Conservation (phyloP, 208 protist genomes). For the Acanthamoeba lugdunensis region DNA sequence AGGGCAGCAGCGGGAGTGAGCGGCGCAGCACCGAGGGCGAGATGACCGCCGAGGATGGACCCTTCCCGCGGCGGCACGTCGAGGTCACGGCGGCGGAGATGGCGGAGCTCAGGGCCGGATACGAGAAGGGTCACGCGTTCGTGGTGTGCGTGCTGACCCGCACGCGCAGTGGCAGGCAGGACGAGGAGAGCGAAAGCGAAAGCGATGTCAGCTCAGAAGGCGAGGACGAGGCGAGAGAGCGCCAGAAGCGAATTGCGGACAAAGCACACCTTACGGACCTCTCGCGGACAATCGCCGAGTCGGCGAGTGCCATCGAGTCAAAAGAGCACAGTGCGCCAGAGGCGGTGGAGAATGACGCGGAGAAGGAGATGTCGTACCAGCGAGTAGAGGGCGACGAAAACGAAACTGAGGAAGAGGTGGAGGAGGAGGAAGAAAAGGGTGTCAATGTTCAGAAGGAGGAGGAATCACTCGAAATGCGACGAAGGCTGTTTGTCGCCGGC, state of each 20-base stretch:
- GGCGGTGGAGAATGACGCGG: background rate
- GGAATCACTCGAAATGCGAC: background rate
- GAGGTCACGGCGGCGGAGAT: slow-evolving; percentile 17
- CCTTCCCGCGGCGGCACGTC: slow-evolving; percentile 1
- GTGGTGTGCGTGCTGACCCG: slow-evolving; percentile 21
- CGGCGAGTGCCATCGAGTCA: background rate
- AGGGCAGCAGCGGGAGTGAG: background rate
- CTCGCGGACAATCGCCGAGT: background rate
- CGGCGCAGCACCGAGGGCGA: slow-evolving; percentile 9
- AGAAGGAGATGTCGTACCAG: background rate
- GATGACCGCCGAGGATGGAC: slow-evolving; percentile 26
- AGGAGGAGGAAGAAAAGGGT: background rate
- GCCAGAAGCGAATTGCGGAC: background rate
- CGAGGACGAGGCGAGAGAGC: slow-evolving; percentile 5
- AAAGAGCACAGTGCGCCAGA: background rate
- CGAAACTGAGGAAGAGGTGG: background rate
- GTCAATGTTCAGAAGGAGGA: background rate
- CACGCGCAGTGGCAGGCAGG: background rate
- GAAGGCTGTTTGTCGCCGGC: background rate
- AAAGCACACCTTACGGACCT: background rate
- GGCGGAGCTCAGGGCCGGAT: background rate
- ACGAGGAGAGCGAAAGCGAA: slow-evolving; percentile 20
- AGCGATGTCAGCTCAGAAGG: slow-evolving; percentile 31
- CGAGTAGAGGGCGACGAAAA: background rate
- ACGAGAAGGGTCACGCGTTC: slow-evolving; percentile 3